These are phyloP conservation scores for Peronospora farinosa DNA, from an alignment of 352 stramenopile species.

Conservation along the genomic window DNA sequence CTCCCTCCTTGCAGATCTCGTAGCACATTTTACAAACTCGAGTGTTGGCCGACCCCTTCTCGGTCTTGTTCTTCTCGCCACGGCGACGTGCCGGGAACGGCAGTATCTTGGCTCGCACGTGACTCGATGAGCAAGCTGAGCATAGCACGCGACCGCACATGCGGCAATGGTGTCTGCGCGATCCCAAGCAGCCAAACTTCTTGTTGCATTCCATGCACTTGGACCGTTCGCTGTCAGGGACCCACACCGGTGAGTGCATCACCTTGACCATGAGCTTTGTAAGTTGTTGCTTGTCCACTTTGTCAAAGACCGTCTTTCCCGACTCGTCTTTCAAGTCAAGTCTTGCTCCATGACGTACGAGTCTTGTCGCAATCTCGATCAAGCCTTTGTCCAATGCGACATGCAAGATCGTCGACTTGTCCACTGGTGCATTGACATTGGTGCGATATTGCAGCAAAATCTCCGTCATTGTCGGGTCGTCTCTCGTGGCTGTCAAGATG, in stretches of 20 bases:
- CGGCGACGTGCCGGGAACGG: constrained; percentile 36
- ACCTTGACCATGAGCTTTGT: constrained; percentile 53
- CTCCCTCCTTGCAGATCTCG: constrained; percentile 39
- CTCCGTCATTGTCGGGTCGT: constrained; percentile 58
- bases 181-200: constrained; percentile 37
- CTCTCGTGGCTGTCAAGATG: constrained; percentile 46
- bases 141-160: constrained; percentile 53
- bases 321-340: constrained; percentile 54
- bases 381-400: constrained; percentile 54
- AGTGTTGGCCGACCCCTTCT: constrained; percentile 42
- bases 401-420: constrained; percentile 59
- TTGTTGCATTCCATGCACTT: constrained; percentile 60
- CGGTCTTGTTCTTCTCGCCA: constrained; percentile 50
- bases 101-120: constrained; percentile 44
- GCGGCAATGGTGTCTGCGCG: constrained; percentile 53
- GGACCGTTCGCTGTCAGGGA: constrained; percentile 38
- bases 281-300: constrained; percentile 36
- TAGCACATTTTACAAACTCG: constrained; percentile 75
- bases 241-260: constrained; percentile 39
- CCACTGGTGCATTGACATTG: constrained; percentile 49
- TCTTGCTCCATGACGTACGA: constrained; percentile 49
- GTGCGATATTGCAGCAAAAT: constrained; percentile 50
- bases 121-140: constrained; percentile 37
- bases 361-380: constrained; percentile 40
- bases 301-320: constrained; percentile 61